These are phyloP conservation scores for Terana coerulea DNA, from an alignment of 768 basidiomycete genomes.

Conservation along the genomic window DNA sequence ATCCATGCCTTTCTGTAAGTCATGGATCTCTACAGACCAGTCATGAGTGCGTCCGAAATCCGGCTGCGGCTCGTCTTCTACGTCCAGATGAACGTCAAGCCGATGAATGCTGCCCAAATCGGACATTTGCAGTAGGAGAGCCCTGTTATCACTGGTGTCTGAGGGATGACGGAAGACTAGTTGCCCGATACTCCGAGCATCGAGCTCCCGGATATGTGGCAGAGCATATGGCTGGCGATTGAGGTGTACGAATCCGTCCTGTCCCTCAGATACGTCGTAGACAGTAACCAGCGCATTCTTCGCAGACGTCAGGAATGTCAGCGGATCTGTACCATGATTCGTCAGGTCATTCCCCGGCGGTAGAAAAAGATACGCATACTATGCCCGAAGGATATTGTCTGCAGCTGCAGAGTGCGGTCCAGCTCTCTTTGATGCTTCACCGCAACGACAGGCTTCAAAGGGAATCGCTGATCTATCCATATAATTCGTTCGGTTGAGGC, in stretches of 20 bases:
- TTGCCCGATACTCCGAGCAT: conserved; percentile 29
- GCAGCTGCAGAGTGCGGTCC: conserved; percentile 52
- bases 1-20: conserved; percentile 28
- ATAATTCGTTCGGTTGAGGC: conserved; percentile 59
- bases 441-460: conserved; percentile 54
- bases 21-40: conserved; percentile 39
- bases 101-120: conserved; percentile 44
- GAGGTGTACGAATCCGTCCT: conserved; percentile 40
- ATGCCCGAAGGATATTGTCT: conserved; percentile 33
- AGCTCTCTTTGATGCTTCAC: conserved; percentile 56
- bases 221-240: conserved; percentile 43
- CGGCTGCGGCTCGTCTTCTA: conserved; percentile 7
- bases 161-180: conserved; percentile 29
- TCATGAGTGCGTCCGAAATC: conserved; percentile 20
- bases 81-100: conserved; percentile 32
- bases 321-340: conserved; percentile 35
- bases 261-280: conserved; percentile 53
- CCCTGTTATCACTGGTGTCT: conserved; percentile 15
- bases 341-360: not conserved
- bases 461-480: conserved; percentile 67
- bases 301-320: conserved; percentile 58
- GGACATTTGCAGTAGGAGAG: conserved; percentile 45
- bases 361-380: conserved; percentile 30
- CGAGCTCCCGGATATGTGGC: conserved; percentile 25
- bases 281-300: conserved; percentile 55